A percentile compares a stretch with the other conserved stretches of the same genome.
Conservation (phyloP, 768 basidiomycete genomes). For the Mycena metata region DNA sequence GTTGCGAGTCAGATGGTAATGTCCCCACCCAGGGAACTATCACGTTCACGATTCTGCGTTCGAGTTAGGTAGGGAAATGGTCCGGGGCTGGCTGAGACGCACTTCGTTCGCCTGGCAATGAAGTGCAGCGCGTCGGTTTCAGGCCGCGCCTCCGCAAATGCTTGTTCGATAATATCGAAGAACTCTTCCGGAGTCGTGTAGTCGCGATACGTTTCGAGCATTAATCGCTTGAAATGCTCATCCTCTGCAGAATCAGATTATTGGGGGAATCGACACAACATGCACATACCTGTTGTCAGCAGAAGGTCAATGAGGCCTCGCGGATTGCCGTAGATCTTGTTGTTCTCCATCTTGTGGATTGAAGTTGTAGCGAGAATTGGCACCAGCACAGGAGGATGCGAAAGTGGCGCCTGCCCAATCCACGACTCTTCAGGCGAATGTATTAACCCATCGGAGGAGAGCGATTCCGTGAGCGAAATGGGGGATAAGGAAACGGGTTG, state of each 20-base stretch:
- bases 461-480: no score
- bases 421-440: not conserved
- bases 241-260: no score
- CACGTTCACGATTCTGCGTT: not conserved
- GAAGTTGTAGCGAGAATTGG: no score
- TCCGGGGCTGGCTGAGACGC: not conserved
- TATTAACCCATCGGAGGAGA: no score
- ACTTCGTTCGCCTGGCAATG: not conserved
- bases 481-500: no score
- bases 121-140: not conserved
- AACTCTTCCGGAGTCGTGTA: not conserved
- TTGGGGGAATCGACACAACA: no score
- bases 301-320: not conserved
- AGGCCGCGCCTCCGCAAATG: slow-evolving; percentile 2
- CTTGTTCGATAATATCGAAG: slow-evolving; percentile 2
- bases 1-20: not conserved
- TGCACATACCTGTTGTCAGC: not conserved
- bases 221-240: not conserved
- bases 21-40: not conserved
- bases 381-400: not conserved
- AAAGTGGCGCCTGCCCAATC: not conserved
- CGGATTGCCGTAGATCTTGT: no score
- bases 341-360: no score
- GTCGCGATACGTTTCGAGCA: slow-evolving; percentile 1
- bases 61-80: not conserved